Conservation (phyloP, 345 rosid species). For the Rubroshorea leprosula region DNA sequence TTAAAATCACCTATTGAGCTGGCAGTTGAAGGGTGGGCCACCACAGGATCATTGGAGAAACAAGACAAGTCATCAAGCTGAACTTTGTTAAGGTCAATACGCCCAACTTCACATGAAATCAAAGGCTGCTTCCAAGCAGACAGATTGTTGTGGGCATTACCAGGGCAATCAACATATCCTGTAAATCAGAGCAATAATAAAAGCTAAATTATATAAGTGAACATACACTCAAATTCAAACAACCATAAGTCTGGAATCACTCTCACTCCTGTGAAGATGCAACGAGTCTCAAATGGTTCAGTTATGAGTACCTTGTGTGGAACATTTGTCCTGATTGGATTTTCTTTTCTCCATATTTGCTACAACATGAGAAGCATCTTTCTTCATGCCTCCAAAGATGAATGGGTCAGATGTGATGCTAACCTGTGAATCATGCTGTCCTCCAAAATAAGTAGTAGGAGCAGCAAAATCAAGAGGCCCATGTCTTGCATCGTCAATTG, state of each 20-base stretch:
- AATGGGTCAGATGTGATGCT: conserved; percentile 16
- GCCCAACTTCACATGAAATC: conserved; percentile 12
- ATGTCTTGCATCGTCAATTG: not conserved
- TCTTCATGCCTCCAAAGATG: conserved; percentile 17
- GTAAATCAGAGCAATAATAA: conserved; percentile 10
- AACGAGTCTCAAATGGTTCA: too few species aligned
- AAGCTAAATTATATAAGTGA: conserved; percentile 4
- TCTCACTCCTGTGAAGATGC: not conserved
- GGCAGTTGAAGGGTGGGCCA: conserved; percentile 12
- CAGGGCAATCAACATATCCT: conserved; percentile 20
- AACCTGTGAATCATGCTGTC: conserved; percentile 15
- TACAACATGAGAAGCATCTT: conserved; percentile 15
- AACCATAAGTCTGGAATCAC: conserved; percentile 14
- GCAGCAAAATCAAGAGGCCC: conserved; percentile 16
- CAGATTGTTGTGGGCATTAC: conserved; percentile 6
- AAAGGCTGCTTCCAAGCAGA: conserved; percentile 16
- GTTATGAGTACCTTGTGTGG: conserved; percentile 23
- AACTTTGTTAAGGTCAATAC: conserved; percentile 38
- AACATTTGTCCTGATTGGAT: conserved; percentile 18
- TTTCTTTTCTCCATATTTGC: conserved; percentile 14
- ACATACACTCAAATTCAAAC: conserved; percentile 9
- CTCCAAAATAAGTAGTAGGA: conserved; percentile 10
- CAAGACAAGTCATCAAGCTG: conserved; percentile 26
- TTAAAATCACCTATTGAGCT: too few species aligned
- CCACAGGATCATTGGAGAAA: conserved; percentile 17